A percentile compares a stretch with the other conserved stretches of the same genome.
Evolutionary conservation across 371 early-diverging fungal species (phyloP).

Genomic region (Rhizopus delemar): DNA sequence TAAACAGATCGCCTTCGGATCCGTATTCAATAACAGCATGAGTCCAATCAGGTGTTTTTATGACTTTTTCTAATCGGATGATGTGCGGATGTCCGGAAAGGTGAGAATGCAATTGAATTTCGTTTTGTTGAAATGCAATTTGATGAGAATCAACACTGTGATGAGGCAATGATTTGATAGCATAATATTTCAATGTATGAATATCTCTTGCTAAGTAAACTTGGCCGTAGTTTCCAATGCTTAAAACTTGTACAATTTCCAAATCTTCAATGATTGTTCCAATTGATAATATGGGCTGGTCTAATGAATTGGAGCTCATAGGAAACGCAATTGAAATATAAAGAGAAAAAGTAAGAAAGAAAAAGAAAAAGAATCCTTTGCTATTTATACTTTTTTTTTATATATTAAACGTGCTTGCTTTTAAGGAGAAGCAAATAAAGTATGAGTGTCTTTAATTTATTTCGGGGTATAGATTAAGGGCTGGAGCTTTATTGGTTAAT

Average conservation of each 20-base stretch:
- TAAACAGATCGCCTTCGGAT: slow-evolving; percentile 69
- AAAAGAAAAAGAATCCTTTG: slow-evolving; percentile 3
- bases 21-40: slow-evolving; percentile 77
- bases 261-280: slow-evolving; percentile 41
- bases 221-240: slow-evolving; percentile 71
- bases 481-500: too few relatives aligned
- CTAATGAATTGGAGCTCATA: slow-evolving; percentile 2
- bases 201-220: slow-evolving; percentile 61
- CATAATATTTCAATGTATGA: slow-evolving; percentile 43
- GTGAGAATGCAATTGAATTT: slow-evolving; percentile 70
- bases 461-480: too few relatives aligned
- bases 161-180: slow-evolving; percentile 73
- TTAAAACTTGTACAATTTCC: slow-evolving; percentile 55
- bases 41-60: slow-evolving; percentile 59
- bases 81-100: slow-evolving; percentile 74
- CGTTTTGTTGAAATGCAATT: slow-evolving; percentile 65
- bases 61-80: slow-evolving; percentile 70
- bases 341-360: slow-evolving; percentile 3
- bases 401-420: not conserved
- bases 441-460: too few relatives aligned
- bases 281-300: slow-evolving; percentile 22
- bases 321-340: not conserved
- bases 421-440: too few relatives aligned
- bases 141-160: slow-evolving; percentile 57
- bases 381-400: slow-evolving; percentile 13